phyloP scores from a whole-genome alignment of 2,329 filamentous ascomycete species.

The Aspergillus amoenus region DNA sequence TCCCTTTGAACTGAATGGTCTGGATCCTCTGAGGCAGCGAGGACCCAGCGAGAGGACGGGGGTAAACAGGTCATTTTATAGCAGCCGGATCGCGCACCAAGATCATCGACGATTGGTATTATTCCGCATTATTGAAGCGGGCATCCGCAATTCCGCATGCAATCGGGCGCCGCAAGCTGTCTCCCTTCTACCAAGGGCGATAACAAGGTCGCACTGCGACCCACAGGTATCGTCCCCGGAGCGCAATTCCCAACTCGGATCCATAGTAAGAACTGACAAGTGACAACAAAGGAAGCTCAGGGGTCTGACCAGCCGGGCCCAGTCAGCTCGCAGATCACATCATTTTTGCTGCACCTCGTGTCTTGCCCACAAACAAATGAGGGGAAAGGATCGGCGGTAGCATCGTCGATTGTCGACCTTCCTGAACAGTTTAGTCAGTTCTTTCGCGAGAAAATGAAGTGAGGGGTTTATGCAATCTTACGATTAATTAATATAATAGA shows the following conservation, averaged over 20 bases:
- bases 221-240: neutral
- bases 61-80: slow-evolving; percentile 8
- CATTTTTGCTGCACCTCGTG: neutral
- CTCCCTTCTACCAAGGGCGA: neutral
- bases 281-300: slow-evolving; percentile 2
- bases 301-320: neutral
- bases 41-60: neutral
- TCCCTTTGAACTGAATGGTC: neutral
- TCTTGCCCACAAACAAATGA: neutral
- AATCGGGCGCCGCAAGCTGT: neutral
- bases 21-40: neutral
- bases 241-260: neutral
- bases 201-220: slow-evolving; percentile 8
- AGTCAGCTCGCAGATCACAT: slow-evolving; percentile 12
- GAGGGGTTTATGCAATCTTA: neutral
- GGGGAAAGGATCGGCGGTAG: slow-evolving; percentile 7
- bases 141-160: neutral
- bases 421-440: slow-evolving; percentile 1
- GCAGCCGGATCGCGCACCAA: neutral
- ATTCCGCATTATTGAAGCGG: neutral
- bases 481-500: neutral
- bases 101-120: neutral
- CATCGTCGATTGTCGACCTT: slow-evolving; percentile 1
- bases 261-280: neutral
- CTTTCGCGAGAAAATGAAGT: neutral